Evolutionary conservation across 305 asterid genomes (phyloP), one percentile per base, ranked within the genome.

Genomic region (Salvia sclarea): DNA sequence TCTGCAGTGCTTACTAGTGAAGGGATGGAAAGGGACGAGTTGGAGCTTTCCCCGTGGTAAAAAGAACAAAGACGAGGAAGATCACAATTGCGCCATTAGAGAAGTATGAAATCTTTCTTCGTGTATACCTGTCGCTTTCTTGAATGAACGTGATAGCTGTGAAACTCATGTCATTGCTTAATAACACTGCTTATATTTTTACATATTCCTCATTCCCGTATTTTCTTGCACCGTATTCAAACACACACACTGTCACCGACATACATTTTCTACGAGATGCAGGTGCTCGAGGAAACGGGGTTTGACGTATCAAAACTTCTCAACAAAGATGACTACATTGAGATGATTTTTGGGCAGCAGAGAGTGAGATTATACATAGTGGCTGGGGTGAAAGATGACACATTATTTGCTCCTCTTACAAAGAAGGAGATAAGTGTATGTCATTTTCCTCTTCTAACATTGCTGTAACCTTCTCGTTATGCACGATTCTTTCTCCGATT

Each of bases 31-130:
- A 78, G 99, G 99, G 64, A 69, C 90, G 44, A 94, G 97, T 79
- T 94, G 99, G 99, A 94, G 99, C 76, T 94, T 94, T 85, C 99
- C 99, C 12, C 96, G 99, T 67, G 99, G 99, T 9, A 94, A 94
- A 75, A 94, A 94, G 88, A 94, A 78, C 69, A 94, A 94, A 82
- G 99, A 94, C 31, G 99, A 94, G 82, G 99, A 94, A 77, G 99
- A 94, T 76, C 90, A 91, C 68, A 79, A 79, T 16, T 94, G 99
- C 82, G 97, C 97, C 58, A 70, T 94, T 59, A 86, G 98, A 91
- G 98, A 94, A 76, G 98, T 91, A 86, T 43, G 73, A 37, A 31
- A 64, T 6, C 56, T 67, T 64, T 77, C 60, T 61, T 72, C 37
- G 30, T 67, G 1, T 33, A 6, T 22, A 8, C 22, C 18, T 28